phyloP scores from a whole-genome alignment of 495 filamentous ascomycete species.

The Pseudoneurospora amorphoporcata region DNA sequence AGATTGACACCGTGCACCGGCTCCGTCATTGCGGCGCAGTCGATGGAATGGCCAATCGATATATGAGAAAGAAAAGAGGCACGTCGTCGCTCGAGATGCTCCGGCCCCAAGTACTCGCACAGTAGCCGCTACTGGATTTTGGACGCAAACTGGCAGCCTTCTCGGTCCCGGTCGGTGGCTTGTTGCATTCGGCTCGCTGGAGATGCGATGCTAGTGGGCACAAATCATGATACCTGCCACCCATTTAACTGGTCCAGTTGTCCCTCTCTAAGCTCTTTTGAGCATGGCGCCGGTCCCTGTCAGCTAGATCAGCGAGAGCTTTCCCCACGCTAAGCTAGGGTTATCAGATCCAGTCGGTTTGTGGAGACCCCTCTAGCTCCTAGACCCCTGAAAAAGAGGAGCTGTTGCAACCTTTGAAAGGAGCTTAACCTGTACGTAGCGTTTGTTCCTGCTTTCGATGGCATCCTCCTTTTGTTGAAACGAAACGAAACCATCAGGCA shows the following conservation, averaged over 20 bases:
- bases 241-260: constrained; percentile 16
- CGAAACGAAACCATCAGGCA: not conserved
- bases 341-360: not conserved
- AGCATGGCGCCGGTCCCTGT: not conserved
- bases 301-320: not conserved
- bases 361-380: not conserved
- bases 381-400: not conserved
- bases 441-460: not conserved
- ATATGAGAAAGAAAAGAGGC: not conserved
- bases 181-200: constrained; percentile 4
- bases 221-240: constrained; percentile 16
- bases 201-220: not conserved
- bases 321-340: not conserved
- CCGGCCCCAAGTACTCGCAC: constrained; percentile 14
- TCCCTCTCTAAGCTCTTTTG: not conserved
- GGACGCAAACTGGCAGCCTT: constrained; percentile 12
- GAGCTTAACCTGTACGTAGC: not conserved
- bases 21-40: not conserved
- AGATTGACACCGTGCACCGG: not conserved
- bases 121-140: constrained; percentile 7
- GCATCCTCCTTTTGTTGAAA: not conserved
- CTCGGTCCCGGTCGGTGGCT: constrained; percentile 5
- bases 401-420: not conserved
- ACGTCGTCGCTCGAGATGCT: constrained; percentile 1
- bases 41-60: not conserved